These are phyloP conservation scores for Boletus albobrunnescens DNA, from an alignment of 1,284 basidiomycete species.

Conservation along the genomic window DNA sequence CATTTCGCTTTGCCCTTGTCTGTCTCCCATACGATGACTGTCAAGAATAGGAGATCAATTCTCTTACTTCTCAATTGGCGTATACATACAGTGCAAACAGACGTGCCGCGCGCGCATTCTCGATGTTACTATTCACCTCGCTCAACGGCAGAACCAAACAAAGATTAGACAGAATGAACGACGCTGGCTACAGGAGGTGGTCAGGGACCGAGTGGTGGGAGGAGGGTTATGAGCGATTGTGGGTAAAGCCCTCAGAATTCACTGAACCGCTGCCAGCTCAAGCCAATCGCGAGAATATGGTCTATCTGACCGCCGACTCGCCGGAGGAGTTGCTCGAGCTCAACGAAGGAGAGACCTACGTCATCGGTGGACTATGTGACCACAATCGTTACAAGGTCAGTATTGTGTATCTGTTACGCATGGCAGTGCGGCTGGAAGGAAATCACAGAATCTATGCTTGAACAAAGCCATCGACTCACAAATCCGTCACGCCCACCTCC, in stretches of 20 bases:
- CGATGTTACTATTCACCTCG: constrained; percentile 72
- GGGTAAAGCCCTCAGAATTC: constrained; percentile 37
- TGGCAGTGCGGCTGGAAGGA: not conserved
- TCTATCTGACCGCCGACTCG: constrained; percentile 96
- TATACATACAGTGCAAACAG: constrained; percentile 89
- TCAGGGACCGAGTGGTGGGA: constrained; percentile 77
- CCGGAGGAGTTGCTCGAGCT: constrained; percentile 80
- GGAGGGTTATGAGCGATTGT: constrained; percentile 67
- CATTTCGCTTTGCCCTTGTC: constrained; percentile 20
- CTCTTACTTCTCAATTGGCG: constrained; percentile 82
- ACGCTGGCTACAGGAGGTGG: constrained; percentile 79
- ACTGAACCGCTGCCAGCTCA: constrained; percentile 1
- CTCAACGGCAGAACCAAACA: constrained; percentile 66
- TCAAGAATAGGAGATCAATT: constrained; percentile 73
- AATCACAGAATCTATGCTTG: constrained; percentile 75
- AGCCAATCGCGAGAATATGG: constrained; percentile 47
- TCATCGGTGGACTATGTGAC: constrained; percentile 96
- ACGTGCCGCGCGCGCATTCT: constrained; percentile 66
- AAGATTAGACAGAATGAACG: constrained; percentile 66
- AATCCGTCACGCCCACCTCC: constrained; percentile 84
- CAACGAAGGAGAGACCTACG: constrained; percentile 82
- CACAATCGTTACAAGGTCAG: constrained; percentile 90
- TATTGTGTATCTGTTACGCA: not conserved
- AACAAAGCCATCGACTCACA: constrained; percentile 77
- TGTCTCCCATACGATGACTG: constrained; percentile 18